Evolutionary conservation across 1,284 basidiomycete genomes (phyloP).

Genomic region (Cystobasidium pallidum): DNA sequence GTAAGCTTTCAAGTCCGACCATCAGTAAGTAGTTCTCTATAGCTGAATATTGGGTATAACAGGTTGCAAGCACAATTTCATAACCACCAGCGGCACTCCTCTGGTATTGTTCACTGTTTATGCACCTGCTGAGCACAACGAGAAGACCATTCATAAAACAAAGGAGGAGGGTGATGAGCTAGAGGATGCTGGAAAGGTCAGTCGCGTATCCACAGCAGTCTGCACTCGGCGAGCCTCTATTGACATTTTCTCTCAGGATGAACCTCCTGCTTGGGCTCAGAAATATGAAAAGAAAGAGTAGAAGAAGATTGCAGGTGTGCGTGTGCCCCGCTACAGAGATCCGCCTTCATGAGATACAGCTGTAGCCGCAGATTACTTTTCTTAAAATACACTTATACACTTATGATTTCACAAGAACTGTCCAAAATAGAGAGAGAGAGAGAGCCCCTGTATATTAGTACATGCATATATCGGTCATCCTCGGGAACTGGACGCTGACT

Average conservation of each 20-base stretch:
- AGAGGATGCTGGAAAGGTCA: constrained; percentile 57
- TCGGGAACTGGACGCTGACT: background rate
- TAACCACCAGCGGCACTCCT: constrained; percentile 7
- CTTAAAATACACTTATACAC: background rate
- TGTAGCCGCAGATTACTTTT: background rate
- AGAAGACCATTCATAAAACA: constrained; percentile 57
- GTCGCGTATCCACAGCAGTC: background rate
- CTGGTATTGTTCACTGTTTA: constrained; percentile 43
- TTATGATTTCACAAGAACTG: constrained; percentile 39
- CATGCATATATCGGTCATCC: background rate
- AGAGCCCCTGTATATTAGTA: background rate
- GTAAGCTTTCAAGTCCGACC: background rate
- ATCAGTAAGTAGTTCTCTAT: background rate
- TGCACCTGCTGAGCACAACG: constrained; percentile 57
- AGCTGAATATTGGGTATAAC: background rate
- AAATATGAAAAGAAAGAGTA: constrained; percentile 35
- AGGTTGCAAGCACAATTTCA: constrained; percentile 44
- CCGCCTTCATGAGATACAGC: constrained; percentile 2
- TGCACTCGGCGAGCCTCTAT: background rate
- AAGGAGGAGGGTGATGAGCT: constrained; percentile 58
- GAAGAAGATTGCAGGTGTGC: background rate
- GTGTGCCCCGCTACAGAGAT: background rate
- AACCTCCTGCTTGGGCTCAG: constrained; percentile 57
- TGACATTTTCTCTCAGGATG: constrained; percentile 47
- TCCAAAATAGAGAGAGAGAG: background rate